Base-by-base conservation (phyloP, 1,284 basidiomycete species). In the Ustilago curta region DNA sequence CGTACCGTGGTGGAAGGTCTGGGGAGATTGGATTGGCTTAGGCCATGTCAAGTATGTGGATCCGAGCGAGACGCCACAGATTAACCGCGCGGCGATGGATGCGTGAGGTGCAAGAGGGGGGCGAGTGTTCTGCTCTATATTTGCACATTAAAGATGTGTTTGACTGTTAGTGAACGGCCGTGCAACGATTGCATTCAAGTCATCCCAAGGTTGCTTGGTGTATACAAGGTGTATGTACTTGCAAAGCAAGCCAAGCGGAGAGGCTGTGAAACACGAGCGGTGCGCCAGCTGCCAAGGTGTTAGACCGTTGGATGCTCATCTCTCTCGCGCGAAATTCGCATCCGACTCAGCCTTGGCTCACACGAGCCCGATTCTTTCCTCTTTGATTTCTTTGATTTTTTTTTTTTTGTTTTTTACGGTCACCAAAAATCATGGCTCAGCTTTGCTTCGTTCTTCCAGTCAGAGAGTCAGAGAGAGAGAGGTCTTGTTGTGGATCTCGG, bases 31-130 rank as follows among this genome's bases (percentile, higher is more conserved):
- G 57, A 18, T 80, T 2, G 77, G 77, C 16, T 63, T 82, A 19
- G 80, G 80, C 2, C 70, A 68, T 47, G 59, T 70, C 1, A 63
- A 59, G 35, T 70, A 74, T 53, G 77, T 81, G 39, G 57, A 65
- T 32, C 77, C 79, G 2, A 64, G 66, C 21, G 66, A 75, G 58
- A 77, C 78, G 27, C 76, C 78, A 1, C 59, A 68, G 64, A 80
- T 78, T 37, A 60, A 80, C 40, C 52, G 78, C 37, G 62, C 67
- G 42, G 49, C 69, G 4, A 80, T 80, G 72, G 76, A 55, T 21
- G 76, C 72, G 0, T 80, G 61, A 50, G 11, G 27, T 27, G 27
- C 7, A 27, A 27, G 6, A 21, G 5, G 27, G 8, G 16, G 23
- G 29, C 3, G 19, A 21, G 31, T 25, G 2, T 40, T n/a, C 43